Evolutionary conservation across 2,329 filamentous ascomycete genomes (phyloP).

Genomic region (Neoascochyta sp.): DNA sequence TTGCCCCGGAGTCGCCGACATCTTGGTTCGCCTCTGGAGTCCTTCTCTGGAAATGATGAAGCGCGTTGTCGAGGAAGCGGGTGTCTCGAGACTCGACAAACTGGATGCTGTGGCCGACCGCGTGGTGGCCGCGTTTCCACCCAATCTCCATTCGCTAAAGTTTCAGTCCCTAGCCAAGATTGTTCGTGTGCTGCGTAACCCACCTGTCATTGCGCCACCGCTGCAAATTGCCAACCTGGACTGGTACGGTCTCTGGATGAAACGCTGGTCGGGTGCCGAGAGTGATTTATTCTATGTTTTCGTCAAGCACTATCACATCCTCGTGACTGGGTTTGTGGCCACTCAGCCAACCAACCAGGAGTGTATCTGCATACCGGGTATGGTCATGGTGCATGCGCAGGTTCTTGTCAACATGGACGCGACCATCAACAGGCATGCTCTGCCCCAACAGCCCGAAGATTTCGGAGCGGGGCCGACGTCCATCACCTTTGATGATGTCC

Average conservation of each 20-base stretch:
- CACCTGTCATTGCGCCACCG: slow-evolving; percentile 56
- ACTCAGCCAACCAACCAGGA: slow-evolving; percentile 51
- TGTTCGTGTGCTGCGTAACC: slow-evolving; percentile 59
- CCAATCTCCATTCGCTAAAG: slow-evolving; percentile 57
- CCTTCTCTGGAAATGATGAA: slow-evolving; percentile 65
- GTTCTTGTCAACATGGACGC: slow-evolving; percentile 74
- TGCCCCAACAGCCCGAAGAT: slow-evolving; percentile 37
- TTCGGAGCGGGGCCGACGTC: slow-evolving; percentile 41
- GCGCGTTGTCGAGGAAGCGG: slow-evolving; percentile 67
- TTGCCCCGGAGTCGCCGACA: slow-evolving; percentile 78
- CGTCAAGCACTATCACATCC: slow-evolving; percentile 78
- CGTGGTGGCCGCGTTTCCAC: slow-evolving; percentile 67
- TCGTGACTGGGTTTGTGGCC: slow-evolving; percentile 62
- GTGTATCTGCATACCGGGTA: slow-evolving; percentile 66
- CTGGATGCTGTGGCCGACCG: slow-evolving; percentile 53
- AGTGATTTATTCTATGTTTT: slow-evolving; percentile 92
- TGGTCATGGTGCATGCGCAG: slow-evolving; percentile 78
- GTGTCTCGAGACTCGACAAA: slow-evolving; percentile 54
- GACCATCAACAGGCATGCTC: slow-evolving; percentile 71
- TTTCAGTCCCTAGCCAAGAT: slow-evolving; percentile 61
- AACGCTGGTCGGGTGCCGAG: slow-evolving; percentile 81
- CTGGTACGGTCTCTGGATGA: slow-evolving; percentile 82
- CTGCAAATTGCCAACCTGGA: slow-evolving; percentile 68
- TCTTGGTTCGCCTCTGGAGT: slow-evolving; percentile 78
- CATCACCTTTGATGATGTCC: slow-evolving; percentile 64